Evolutionary conservation across 352 stramenopile species (phyloP).

Genomic region (Phytophthora litchii): DNA sequence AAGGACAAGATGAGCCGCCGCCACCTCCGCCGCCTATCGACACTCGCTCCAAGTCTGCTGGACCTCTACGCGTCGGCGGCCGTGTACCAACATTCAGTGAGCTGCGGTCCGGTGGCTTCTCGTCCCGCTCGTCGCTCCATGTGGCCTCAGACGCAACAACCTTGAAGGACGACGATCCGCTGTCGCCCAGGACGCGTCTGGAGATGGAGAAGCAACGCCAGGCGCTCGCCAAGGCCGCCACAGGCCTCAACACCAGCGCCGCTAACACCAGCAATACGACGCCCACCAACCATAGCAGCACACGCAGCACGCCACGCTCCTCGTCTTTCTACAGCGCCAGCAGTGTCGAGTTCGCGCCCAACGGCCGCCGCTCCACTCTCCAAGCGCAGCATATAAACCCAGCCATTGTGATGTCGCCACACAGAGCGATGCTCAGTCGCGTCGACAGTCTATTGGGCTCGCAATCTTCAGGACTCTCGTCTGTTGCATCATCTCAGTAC

Average conservation of each 20-base stretch:
- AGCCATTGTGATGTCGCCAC: conserved; percentile 53
- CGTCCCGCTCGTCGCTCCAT: conserved; percentile 22
- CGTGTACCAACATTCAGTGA: conserved; percentile 32
- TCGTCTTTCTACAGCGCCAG: conserved; percentile 36
- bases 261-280: conserved; percentile 40
- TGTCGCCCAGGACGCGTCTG: conserved; percentile 54
- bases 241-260: conserved; percentile 20
- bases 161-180: conserved; percentile 39
- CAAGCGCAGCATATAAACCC: conserved; percentile 12
- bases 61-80: conserved; percentile 12
- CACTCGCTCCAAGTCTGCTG: conserved; percentile 12
- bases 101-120: conserved; percentile 21
- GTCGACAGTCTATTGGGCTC: conserved; percentile 59
- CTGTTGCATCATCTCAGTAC: conserved; percentile 26
- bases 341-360: conserved; percentile 15
- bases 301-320: conserved; percentile 30
- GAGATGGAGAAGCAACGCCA: conserved; percentile 57
- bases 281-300: conserved; percentile 31
- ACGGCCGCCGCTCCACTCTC: conserved; percentile 8
- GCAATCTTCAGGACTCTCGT: conserved; percentile 8
- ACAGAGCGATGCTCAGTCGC: conserved; percentile 64
- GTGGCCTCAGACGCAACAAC: conserved; percentile 3
- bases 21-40: conserved; percentile 27
- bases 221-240: conserved; percentile 20
- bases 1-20: conserved; percentile 37